phyloP scores from a whole-genome alignment of 495 filamentous ascomycete species.

The Lasiosphaeria ovina region DNA sequence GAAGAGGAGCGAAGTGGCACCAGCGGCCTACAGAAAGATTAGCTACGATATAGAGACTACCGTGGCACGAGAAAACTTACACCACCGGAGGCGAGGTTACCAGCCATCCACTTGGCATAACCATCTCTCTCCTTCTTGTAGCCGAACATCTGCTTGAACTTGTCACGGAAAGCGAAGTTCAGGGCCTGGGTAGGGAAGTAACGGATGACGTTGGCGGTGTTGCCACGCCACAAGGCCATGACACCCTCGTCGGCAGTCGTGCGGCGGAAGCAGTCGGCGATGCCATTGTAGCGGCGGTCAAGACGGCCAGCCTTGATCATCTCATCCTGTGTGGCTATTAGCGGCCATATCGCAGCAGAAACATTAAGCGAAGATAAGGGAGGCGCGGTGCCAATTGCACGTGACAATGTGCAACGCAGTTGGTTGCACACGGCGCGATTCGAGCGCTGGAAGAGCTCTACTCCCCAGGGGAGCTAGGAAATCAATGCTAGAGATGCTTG shows the following conservation, averaged over 20 bases:
- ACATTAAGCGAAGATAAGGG: not conserved
- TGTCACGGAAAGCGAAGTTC: conserved; percentile 99
- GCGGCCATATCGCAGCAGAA: not conserved
- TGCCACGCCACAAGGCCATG: conserved; percentile 94
- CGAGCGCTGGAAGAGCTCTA: not conserved
- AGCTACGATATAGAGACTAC: not conserved
- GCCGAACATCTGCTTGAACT: conserved; percentile 99
- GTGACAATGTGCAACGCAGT: conserved; percentile 18
- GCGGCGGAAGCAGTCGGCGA: conserved; percentile 89
- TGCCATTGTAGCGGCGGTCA: conserved; percentile 93
- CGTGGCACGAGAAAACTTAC: conserved; percentile 54
- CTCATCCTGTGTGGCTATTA: conserved; percentile 74
- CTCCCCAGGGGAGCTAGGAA: not conserved
- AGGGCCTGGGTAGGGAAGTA: conserved; percentile 99
- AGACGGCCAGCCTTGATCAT: conserved; percentile 99
- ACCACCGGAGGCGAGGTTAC: conserved; percentile 99
- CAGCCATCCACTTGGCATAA: conserved; percentile 98
- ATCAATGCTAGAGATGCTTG: not conserved
- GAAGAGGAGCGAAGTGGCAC: conserved; percentile 99
- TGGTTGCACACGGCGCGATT: not conserved
- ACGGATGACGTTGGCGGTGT: conserved; percentile 99
- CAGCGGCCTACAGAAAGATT: conserved; percentile 64
- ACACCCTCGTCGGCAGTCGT: conserved; percentile 79
- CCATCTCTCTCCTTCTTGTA: conserved; percentile 99
- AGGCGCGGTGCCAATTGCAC: conserved; percentile 7